Evolutionary conservation across 1,139 yeast genomes (phyloP).

Genomic region (Yamadazyma oceani): DNA sequence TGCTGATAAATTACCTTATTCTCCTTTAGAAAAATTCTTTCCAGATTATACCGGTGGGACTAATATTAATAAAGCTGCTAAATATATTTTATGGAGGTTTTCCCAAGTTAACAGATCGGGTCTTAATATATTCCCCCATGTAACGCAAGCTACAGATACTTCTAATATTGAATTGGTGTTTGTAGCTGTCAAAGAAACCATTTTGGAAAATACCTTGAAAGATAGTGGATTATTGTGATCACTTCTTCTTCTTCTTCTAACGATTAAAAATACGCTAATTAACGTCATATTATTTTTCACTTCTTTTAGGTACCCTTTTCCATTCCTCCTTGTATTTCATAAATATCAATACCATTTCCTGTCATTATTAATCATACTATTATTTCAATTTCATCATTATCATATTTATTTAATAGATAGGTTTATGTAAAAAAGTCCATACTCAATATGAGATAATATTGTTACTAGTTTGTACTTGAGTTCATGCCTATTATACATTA

Average conservation of each 20-base stretch:
- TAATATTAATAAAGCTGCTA: slow-evolving; percentile 91
- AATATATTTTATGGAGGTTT: slow-evolving; percentile 88
- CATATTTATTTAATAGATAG: no score
- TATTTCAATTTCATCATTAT: no score
- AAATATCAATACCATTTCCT: no score
- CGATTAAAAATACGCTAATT: no score
- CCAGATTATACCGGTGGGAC: slow-evolving; percentile 90
- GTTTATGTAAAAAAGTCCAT: no score
- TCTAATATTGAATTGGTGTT: slow-evolving; percentile 84
- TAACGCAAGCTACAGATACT: slow-evolving; percentile 94
- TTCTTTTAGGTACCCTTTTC: no score
- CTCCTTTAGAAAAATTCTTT: slow-evolving; percentile 81
- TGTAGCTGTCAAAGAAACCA: slow-evolving; percentile 89
- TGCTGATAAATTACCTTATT: slow-evolving; percentile 77
- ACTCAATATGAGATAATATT: no score
- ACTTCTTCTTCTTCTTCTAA: no score
- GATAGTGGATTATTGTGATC: slow-evolving; percentile 77
- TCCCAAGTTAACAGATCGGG: slow-evolving; percentile 83
- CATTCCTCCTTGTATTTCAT: no score
- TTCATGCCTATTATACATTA: slow-evolving; percentile 13
- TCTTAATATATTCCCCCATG: slow-evolving; percentile 81
- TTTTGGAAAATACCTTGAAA: slow-evolving; percentile 77
- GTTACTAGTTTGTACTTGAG: neutral
- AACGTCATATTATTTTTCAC: no score
- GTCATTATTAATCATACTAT: no score